These are phyloP conservation scores for Podila epicladia DNA, from an alignment of 192 early-diverging fungal species.

Conservation along the genomic window DNA sequence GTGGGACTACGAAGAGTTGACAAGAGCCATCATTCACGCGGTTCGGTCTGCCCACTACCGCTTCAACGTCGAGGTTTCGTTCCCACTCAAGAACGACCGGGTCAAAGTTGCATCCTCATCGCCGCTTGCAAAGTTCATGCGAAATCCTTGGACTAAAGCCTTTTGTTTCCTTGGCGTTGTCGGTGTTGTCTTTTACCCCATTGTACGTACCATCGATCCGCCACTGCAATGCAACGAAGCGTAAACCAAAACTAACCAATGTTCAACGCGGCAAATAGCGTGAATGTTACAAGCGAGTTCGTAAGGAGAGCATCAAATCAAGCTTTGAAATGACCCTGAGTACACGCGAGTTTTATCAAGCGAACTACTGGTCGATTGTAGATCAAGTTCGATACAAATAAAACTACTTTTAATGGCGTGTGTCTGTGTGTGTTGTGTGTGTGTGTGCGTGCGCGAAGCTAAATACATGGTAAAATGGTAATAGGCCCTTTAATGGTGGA, in stretches of 20 bases:
- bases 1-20: slow-evolving; percentile 52
- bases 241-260: too few relatives aligned
- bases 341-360: slow-evolving; percentile 43
- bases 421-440: too few relatives aligned
- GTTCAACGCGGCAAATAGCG: not conserved
- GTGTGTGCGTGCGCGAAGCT: not conserved
- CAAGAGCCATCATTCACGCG: slow-evolving; percentile 45
- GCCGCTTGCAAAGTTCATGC: slow-evolving; percentile 32
- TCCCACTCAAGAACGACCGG: slow-evolving; percentile 40
- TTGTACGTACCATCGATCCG: not conserved
- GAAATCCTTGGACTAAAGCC: slow-evolving; percentile 35
- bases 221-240: too few relatives aligned
- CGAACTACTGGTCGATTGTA: slow-evolving; percentile 42
- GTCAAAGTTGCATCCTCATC: slow-evolving; percentile 38
- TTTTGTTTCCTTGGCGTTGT: slow-evolving; percentile 40
- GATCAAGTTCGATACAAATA: slow-evolving; percentile 32
- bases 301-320: slow-evolving; percentile 34
- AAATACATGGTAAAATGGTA: not conserved
- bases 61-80: slow-evolving; percentile 29
- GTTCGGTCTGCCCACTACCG: slow-evolving; percentile 36
- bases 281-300: slow-evolving; percentile 35
- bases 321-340: slow-evolving; percentile 47
- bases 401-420: not conserved
- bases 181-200: slow-evolving; percentile 46
- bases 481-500: slow-evolving; percentile 86